A percentile compares a stretch with the other conserved stretches of the same genome.
Evolutionary conservation across 345 rosid genomes (phyloP).

Genomic region (Eucalyptus sp.): DNA sequence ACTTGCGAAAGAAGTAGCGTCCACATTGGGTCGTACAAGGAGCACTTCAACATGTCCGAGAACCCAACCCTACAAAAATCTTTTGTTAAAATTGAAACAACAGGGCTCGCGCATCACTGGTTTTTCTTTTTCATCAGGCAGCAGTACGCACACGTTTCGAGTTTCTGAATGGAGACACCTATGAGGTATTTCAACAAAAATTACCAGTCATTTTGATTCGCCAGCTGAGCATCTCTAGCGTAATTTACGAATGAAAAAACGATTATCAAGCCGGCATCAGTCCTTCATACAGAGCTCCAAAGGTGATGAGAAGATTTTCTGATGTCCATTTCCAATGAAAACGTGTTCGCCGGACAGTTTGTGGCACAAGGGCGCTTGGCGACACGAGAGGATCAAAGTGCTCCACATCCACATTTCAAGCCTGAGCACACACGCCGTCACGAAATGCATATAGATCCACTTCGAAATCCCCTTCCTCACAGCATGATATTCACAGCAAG

Average conservation of each 20-base stretch:
- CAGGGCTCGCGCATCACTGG: not conserved
- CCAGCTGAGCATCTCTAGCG: not conserved
- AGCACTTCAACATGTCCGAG: not conserved
- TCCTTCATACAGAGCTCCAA: not conserved
- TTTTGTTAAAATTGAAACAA: not conserved
- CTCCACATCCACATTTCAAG: not conserved
- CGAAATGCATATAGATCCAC: not conserved
- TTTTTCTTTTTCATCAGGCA: not conserved
- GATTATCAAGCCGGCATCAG: not conserved
- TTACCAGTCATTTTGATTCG: not conserved
- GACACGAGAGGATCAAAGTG: not conserved
- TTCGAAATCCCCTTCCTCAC: not conserved
- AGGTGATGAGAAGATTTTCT: not conserved
- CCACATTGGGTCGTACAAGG: not conserved
- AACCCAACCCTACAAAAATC: not conserved
- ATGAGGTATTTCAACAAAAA: not conserved
- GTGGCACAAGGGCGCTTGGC: not conserved
- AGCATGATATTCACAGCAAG: not conserved
- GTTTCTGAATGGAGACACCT: not conserved
- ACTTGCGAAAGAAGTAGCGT: not conserved
- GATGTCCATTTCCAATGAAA: not conserved
- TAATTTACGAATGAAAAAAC: not conserved
- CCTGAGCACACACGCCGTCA: not conserved
- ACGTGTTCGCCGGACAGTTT: not conserved
- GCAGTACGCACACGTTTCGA: not conserved